Conservation (phyloP, 257 asterid genomes). For the Rehmannia glutinosa region DNA sequence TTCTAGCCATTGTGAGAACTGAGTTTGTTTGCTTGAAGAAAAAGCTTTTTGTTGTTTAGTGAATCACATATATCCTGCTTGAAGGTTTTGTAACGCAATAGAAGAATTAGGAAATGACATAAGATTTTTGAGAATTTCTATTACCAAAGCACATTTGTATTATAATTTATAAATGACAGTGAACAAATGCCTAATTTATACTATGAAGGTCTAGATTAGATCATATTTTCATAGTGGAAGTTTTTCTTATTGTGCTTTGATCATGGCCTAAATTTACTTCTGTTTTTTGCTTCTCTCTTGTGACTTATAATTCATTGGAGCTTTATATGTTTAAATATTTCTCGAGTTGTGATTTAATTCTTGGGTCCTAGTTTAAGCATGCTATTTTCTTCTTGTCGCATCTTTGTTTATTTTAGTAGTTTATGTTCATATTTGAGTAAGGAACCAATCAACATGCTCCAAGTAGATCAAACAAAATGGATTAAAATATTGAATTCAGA, state of each 20-base stretch:
- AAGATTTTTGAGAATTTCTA: slow-evolving; percentile 5
- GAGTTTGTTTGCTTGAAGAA: slow-evolving; percentile 19
- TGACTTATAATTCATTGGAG: neutral
- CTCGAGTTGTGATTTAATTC: neutral
- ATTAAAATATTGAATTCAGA: too few relatives aligned
- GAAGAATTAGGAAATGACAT: neutral
- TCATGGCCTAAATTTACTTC: neutral
- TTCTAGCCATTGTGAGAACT: neutral
- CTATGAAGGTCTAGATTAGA: slow-evolving; percentile 6
- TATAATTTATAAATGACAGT: too few relatives aligned
- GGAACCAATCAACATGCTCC: neutral
- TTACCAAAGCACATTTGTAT: neutral
- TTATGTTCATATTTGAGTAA: neutral
- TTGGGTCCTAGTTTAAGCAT: neutral
- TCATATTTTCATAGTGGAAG: neutral
- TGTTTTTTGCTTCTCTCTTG: neutral
- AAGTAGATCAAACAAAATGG: neutral
- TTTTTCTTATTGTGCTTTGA: neutral
- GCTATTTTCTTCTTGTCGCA: neutral
- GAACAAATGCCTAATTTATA: neutral
- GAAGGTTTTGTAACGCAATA: slow-evolving; percentile 1
- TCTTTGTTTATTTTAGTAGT: neutral
- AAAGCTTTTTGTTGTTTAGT: slow-evolving; percentile 4
- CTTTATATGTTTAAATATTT: neutral
- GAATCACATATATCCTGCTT: neutral